Evolutionary conservation across 176 grass and related monocot genomes (phyloP).

Genomic region (Lolium perenne): DNA sequence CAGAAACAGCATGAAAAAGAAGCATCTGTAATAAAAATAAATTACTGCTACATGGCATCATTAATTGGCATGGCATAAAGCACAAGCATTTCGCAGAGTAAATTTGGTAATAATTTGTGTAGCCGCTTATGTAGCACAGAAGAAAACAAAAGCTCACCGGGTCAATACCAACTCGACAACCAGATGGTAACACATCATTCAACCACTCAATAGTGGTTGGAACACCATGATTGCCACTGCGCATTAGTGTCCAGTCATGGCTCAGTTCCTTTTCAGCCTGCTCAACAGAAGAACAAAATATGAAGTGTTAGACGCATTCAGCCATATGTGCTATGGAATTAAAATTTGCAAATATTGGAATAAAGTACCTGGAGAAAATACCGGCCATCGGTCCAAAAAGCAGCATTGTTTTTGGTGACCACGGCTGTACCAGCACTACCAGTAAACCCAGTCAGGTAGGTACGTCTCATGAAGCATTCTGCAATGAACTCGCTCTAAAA

Average conservation of each 20-base stretch:
- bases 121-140: neutral
- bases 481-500: slow-evolving; percentile 91
- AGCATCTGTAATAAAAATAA: neutral
- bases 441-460: slow-evolving; percentile 86
- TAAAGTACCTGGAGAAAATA: slow-evolving; percentile 91
- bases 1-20: neutral
- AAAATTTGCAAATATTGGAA: neutral
- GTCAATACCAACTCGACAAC: slow-evolving; percentile 89
- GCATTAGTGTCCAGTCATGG: slow-evolving; percentile 81
- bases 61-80: slow-evolving; percentile 3
- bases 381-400: slow-evolving; percentile 96
- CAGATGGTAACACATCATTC: slow-evolving; percentile 83
- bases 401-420: slow-evolving; percentile 86
- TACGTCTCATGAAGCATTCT: slow-evolving; percentile 87
- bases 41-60: neutral
- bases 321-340: neutral
- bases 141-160: slow-evolving; percentile 74
- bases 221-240: slow-evolving; percentile 84
- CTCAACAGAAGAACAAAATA: slow-evolving; percentile 19
- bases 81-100: neutral
- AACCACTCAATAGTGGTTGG: slow-evolving; percentile 90
- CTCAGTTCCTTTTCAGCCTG: slow-evolving; percentile 89
- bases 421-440: slow-evolving; percentile 98
- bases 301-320: neutral
- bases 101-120: neutral